These are phyloP conservation scores for Ceratocystiopsis minuta DNA, from an alignment of 2,329 filamentous ascomycete species.

Conservation along the genomic window DNA sequence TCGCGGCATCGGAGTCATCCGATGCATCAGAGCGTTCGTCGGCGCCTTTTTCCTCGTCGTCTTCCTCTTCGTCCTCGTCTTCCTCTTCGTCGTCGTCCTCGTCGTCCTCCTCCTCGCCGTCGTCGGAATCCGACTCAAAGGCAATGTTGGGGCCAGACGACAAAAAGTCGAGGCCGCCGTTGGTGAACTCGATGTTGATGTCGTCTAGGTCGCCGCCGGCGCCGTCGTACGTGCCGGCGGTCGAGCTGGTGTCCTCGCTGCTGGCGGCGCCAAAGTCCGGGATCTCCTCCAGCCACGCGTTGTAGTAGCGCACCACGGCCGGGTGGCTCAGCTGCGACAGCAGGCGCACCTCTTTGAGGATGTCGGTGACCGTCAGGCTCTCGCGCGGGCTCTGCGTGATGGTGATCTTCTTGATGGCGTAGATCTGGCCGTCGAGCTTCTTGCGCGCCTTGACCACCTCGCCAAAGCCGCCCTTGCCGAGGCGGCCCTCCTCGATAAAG, in stretches of 20 bases:
- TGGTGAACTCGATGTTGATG: slow-evolving; percentile 39
- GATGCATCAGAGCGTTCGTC: slow-evolving; percentile 1
- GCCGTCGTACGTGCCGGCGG: slow-evolving; percentile 18
- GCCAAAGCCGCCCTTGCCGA: slow-evolving; percentile 89
- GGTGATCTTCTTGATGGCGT: slow-evolving; percentile 92
- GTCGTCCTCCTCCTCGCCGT: slow-evolving; percentile 20
- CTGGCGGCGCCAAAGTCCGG: slow-evolving; percentile 35
- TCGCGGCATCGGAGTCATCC: slow-evolving; percentile 6
- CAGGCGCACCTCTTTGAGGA: slow-evolving; percentile 69
- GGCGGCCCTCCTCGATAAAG: slow-evolving; percentile 72
- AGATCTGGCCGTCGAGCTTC: slow-evolving; percentile 81
- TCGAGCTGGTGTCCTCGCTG: slow-evolving; percentile 26
- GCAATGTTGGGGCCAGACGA: slow-evolving; percentile 67
- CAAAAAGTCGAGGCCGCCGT: slow-evolving; percentile 77
- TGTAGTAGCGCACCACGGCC: slow-evolving; percentile 73
- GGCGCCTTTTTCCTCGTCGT: slow-evolving; percentile 5
- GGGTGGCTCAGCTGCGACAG: slow-evolving; percentile 89
- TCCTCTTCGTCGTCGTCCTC: slow-evolving; percentile 27
- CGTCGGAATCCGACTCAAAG: slow-evolving; percentile 44
- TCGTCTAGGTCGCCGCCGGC: slow-evolving; percentile 11
- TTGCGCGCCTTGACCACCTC: slow-evolving; percentile 92
- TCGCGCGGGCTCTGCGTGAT: slow-evolving; percentile 67
- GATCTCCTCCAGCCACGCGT: slow-evolving; percentile 77
- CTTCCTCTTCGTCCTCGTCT: slow-evolving; percentile 16
- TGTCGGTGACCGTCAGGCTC: slow-evolving; percentile 69